phyloP scores from a whole-genome alignment of 2,329 filamentous ascomycete genomes.

The Trichoderma sp. region DNA sequence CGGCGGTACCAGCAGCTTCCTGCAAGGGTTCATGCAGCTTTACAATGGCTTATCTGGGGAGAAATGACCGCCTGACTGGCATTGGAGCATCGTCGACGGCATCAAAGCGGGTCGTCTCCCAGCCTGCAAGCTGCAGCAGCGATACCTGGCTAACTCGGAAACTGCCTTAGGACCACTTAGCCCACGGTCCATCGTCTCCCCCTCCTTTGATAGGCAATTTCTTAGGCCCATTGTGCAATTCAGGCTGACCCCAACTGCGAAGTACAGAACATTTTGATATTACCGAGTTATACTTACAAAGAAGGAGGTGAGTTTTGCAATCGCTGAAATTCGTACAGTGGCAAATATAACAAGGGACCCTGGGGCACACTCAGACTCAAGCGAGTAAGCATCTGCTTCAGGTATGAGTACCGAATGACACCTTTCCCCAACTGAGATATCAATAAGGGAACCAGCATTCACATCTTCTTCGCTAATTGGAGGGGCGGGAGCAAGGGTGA shows the following conservation, averaged over 20 bases:
- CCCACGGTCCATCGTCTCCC: background rate
- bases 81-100: conserved; percentile 11
- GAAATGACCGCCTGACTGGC: conserved; percentile 15
- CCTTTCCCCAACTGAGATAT: background rate
- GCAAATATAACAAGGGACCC: background rate
- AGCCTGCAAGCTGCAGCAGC: background rate
- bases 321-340: background rate
- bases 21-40: conserved; percentile 18
- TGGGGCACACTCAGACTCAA: background rate
- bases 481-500: conserved; percentile 18
- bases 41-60: conserved; percentile 15
- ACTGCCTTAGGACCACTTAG: background rate
- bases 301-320: background rate
- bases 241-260: background rate
- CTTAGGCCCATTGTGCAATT: background rate
- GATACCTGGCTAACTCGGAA: background rate
- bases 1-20: background rate
- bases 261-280: background rate
- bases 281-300: background rate
- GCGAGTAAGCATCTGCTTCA: conserved; percentile 1
- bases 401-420: background rate
- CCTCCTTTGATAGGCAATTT: background rate
- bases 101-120: conserved; percentile 7
- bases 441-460: background rate
- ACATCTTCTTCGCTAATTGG: conserved; percentile 14